Evolutionary conservation across 2,329 filamentous ascomycete genomes (phyloP).

Genomic region (Gremmenia infestans): DNA sequence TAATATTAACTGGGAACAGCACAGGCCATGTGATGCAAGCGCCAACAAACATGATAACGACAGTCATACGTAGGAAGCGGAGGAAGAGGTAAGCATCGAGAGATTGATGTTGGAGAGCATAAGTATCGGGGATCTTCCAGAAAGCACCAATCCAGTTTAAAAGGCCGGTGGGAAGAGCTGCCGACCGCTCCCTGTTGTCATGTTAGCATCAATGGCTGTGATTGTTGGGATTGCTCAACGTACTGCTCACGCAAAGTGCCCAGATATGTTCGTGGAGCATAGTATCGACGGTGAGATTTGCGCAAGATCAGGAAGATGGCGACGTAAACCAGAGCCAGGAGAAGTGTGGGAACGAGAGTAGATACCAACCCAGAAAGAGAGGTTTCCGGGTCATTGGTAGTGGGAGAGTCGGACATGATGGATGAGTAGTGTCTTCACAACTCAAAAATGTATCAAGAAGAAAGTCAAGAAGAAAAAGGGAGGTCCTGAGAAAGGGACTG

Average conservation of each 20-base stretch:
- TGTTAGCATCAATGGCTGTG: slow-evolving; percentile 8
- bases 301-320: slow-evolving; percentile 46
- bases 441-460: no score
- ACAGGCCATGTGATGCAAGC: slow-evolving; percentile 82
- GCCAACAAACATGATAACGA: slow-evolving; percentile 77
- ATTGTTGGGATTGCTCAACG: background rate
- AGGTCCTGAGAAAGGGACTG: background rate
- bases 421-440: background rate
- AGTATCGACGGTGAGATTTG: slow-evolving; percentile 42
- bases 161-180: slow-evolving; percentile 53
- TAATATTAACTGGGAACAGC: slow-evolving; percentile 76
- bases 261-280: slow-evolving; percentile 51
- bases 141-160: slow-evolving; percentile 66
- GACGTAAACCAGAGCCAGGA: slow-evolving; percentile 41
- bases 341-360: slow-evolving; percentile 42
- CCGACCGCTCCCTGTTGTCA: slow-evolving; percentile 48
- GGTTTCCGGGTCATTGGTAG: slow-evolving; percentile 8
- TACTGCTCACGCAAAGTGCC: slow-evolving; percentile 43
- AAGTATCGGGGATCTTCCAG: slow-evolving; percentile 66
- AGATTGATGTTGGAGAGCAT: slow-evolving; percentile 83
- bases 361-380: slow-evolving; percentile 39
- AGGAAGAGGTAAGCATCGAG: slow-evolving; percentile 90
- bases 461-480: background rate
- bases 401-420: slow-evolving; percentile 5
- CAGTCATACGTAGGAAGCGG: slow-evolving; percentile 76